Evolutionary conservation across 208 protist species (phyloP).

Genomic region (Leishmania arabica): DNA sequence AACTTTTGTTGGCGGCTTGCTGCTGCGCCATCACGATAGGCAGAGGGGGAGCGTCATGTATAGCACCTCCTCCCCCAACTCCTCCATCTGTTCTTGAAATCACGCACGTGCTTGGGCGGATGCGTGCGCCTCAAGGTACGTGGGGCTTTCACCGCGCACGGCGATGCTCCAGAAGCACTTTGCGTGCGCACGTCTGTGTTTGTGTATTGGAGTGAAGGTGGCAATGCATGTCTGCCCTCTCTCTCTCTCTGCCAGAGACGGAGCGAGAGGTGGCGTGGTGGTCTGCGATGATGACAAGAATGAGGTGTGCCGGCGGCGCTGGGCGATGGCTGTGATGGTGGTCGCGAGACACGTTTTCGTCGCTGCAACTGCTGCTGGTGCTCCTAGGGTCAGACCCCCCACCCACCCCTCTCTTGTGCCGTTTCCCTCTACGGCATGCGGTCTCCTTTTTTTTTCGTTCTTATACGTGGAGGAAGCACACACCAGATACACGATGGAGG

Average conservation of each 20-base stretch:
- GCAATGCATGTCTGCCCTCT: neutral
- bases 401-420: no score
- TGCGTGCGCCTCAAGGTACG: neutral
- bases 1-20: neutral
- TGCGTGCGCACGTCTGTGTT: neutral
- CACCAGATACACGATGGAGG: no score
- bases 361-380: neutral
- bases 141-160: neutral
- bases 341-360: neutral
- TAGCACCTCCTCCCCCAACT: neutral
- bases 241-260: neutral
- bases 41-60: neutral
- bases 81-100: neutral
- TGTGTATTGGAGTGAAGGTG: neutral
- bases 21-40: neutral
- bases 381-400: no score
- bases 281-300: neutral
- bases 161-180: neutral
- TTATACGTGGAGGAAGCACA: no score
- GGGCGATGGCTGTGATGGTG: neutral
- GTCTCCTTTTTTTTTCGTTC: no score
- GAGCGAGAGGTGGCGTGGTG: neutral
- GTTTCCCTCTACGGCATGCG: no score
- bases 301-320: neutral
- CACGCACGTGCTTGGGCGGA: neutral